Percentiles rank a stretch among this genome's conserved stretches.
phyloP scores from a whole-genome alignment of 106 monocot genomes.

The Narthecium ossifragum region DNA sequence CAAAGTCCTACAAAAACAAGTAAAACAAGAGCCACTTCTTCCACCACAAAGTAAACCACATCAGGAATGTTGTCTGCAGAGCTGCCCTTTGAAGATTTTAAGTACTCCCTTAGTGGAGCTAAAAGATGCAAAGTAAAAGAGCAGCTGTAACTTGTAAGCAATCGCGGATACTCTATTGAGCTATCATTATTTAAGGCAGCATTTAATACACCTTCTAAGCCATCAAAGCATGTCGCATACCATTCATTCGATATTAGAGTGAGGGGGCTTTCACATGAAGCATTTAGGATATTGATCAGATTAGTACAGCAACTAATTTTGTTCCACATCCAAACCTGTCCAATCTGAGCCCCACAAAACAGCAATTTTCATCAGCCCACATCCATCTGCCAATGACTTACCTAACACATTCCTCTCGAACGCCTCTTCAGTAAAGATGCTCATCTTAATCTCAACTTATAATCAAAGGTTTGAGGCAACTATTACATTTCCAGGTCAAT shows the following conservation, averaged over 20 bases:
- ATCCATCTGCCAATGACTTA: neutral
- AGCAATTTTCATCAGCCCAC: neutral
- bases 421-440: neutral
- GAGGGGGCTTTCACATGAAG: neutral
- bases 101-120: too few species aligned
- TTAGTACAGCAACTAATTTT: neutral
- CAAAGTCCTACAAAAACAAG: too few species aligned
- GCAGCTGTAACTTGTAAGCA: too few species aligned
- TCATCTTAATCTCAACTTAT: neutral
- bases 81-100: too few species aligned
- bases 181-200: too few species aligned
- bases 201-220: neutral
- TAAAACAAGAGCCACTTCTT: too few species aligned
- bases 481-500: too few species aligned
- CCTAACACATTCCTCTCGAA: neutral
- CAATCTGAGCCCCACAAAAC: neutral
- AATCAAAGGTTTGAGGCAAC: too few species aligned
- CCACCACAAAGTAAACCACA: too few species aligned
- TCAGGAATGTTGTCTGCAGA: too few species aligned
- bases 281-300: neutral
- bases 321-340: neutral
- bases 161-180: too few species aligned
- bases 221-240: neutral
- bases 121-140: too few species aligned
- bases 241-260: neutral